These are phyloP conservation scores for Mucor piriformis DNA, from an alignment of 371 early-diverging fungal species.

Conservation along the genomic window DNA sequence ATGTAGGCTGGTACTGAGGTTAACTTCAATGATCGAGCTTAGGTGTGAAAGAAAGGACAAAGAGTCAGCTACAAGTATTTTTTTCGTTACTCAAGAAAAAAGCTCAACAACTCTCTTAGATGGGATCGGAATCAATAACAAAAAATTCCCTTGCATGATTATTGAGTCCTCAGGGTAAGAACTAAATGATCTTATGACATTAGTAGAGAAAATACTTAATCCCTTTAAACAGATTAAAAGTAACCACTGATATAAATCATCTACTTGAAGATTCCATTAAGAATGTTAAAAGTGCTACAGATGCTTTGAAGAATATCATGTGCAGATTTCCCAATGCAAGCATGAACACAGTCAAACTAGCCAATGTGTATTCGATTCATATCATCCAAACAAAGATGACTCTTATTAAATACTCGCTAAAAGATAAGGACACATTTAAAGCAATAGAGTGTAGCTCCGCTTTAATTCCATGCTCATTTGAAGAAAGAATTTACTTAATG, in stretches of 20 bases:
- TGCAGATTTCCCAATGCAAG: conserved; percentile 13
- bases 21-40: conserved; percentile 9
- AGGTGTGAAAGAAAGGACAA: conserved; percentile 26
- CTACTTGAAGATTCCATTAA: conserved; percentile 17
- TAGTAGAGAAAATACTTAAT: conserved; percentile 9
- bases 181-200: conserved; percentile 4
- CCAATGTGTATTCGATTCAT: conserved; percentile 12
- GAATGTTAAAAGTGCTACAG: conserved; percentile 18
- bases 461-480: background rate
- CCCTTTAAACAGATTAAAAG: conserved; percentile 16
- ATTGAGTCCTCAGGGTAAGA: conserved; percentile 21
- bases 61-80: conserved; percentile 17
- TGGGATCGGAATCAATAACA: conserved; percentile 18
- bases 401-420: conserved; percentile 15
- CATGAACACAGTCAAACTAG: conserved; percentile 16
- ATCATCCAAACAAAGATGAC: conserved; percentile 20
- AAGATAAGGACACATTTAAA: conserved; percentile 7
- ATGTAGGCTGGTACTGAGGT: conserved; percentile 11
- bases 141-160: conserved; percentile 5
- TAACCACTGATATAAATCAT: conserved; percentile 11
- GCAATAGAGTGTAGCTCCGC: conserved; percentile 8
- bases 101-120: conserved; percentile 6
- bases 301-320: conserved; percentile 16
- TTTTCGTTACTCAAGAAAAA: conserved; percentile 18
- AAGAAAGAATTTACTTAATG: conserved; percentile 13